phyloP scores from a whole-genome alignment of 2,329 filamentous ascomycete species.

The Cryphonectria carpinicola region DNA sequence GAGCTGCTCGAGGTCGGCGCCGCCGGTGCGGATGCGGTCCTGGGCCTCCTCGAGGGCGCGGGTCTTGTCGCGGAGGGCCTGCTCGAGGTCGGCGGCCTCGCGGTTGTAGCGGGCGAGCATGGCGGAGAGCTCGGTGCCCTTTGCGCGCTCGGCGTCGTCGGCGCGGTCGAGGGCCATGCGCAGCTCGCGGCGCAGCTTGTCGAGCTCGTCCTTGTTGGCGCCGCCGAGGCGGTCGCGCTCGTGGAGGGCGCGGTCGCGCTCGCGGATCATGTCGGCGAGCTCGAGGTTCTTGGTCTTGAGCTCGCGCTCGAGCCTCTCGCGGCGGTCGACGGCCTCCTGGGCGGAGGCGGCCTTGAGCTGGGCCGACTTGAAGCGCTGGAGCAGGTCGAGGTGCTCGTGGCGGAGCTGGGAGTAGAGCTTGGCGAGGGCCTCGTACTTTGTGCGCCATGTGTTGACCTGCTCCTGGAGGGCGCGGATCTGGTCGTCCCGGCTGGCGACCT shows the following conservation, averaged over 20 bases:
- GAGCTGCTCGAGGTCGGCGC: constrained; percentile 81
- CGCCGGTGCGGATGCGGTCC: constrained; percentile 75
- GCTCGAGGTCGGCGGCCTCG: constrained; percentile 95
- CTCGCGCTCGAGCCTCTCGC: constrained; percentile 94
- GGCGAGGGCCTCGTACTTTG: constrained; percentile 94
- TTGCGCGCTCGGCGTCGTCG: constrained; percentile 88
- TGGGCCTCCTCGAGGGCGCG: constrained; percentile 84
- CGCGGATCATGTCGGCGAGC: constrained; percentile 96
- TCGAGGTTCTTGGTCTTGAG: constrained; percentile 99
- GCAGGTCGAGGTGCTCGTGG: constrained; percentile 89
- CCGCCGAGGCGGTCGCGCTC: constrained; percentile 89
- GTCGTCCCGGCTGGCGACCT: constrained; percentile 88
- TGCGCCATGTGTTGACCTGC: constrained; percentile 96
- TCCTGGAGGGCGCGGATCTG: constrained; percentile 92
- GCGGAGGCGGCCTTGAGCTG: constrained; percentile 96
- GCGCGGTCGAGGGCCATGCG: constrained; percentile 89
- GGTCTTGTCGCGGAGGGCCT: constrained; percentile 86
- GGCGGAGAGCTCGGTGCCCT: constrained; percentile 91
- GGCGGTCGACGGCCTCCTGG: constrained; percentile 91
- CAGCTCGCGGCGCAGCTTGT: constrained; percentile 92
- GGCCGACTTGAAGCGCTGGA: constrained; percentile 95
- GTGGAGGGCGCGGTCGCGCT: constrained; percentile 89
- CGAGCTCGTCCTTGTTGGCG: constrained; percentile 87
- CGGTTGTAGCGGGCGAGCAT: constrained; percentile 96
- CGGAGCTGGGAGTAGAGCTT: constrained; percentile 97